Evolutionary conservation across 139 green algal species (phyloP).

Genomic region (Desmodesmus armatus): DNA sequence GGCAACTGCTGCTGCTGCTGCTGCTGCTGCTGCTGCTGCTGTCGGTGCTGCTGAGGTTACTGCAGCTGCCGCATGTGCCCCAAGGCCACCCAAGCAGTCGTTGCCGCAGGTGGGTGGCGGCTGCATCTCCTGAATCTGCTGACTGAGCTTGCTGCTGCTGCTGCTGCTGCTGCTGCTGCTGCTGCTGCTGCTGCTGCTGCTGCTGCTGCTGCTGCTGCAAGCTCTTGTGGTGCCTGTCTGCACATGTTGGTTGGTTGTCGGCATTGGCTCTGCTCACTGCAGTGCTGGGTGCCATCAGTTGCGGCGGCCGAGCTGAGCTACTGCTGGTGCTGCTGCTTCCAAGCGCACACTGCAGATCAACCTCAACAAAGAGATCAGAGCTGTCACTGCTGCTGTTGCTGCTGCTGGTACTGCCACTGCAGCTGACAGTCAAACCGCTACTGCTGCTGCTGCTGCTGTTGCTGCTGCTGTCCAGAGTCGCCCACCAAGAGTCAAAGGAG

Average conservation of each 20-base stretch:
- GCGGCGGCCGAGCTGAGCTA: neutral
- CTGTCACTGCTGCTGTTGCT: neutral
- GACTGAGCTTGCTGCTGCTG: neutral
- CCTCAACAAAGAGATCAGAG: neutral
- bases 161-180: neutral
- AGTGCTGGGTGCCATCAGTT: too few relatives aligned
- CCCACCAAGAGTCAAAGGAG: neutral
- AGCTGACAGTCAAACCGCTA: neutral
- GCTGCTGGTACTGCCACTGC: neutral
- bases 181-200: neutral
- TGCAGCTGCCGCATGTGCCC: conserved; percentile 3
- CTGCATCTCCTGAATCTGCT: neutral
- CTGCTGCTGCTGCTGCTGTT: neutral
- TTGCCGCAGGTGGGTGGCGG: neutral
- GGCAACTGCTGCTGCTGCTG: neutral
- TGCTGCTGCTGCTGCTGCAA: neutral
- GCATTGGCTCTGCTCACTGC: too few relatives aligned
- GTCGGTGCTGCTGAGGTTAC: neutral
- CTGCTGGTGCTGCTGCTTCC: neutral
- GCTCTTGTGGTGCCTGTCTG: neutral
- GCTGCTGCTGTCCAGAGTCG: neutral
- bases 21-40: neutral
- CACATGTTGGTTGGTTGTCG: too few relatives aligned
- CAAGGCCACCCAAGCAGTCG: neutral
- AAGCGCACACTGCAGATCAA: neutral